phyloP scores from a whole-genome alignment of 257 asterid species.

The Parsonsia alboflavescens region DNA sequence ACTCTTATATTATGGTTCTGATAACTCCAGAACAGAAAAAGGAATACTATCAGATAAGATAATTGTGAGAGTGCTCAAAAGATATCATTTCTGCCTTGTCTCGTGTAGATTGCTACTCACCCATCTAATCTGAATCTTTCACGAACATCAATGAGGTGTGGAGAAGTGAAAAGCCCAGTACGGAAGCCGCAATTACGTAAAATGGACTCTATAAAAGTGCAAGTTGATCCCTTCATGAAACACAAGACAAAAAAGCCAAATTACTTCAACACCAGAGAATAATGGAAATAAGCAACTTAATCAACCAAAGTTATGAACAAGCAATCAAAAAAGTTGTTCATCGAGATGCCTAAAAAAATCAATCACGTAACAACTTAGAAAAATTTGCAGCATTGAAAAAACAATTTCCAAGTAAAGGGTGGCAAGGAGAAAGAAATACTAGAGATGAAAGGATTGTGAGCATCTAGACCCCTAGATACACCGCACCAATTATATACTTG shows the following conservation, averaged over 20 bases:
- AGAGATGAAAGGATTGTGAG: background rate
- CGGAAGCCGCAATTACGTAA: conserved; percentile 82
- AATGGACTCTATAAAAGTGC: conserved; percentile 81
- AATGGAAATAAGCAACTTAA: background rate
- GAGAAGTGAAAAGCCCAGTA: conserved; percentile 96
- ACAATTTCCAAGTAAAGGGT: background rate
- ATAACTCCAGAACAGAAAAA: conserved; percentile 2
- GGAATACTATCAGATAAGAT: background rate
- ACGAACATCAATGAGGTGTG: conserved; percentile 95
- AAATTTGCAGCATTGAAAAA: background rate
- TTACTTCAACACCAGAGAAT: conserved; percentile 13
- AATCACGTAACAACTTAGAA: too few relatives aligned
- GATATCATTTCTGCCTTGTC: background rate
- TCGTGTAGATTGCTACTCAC: conserved; percentile 31
- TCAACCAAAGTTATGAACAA: background rate
- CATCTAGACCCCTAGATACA: background rate
- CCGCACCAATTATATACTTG: background rate
- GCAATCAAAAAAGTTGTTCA: background rate
- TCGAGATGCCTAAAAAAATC: background rate
- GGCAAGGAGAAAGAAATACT: background rate
- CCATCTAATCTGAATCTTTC: conserved; percentile 92
- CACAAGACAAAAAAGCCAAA: conserved; percentile 22
- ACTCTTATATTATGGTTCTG: background rate
- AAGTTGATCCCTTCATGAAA: conserved; percentile 83
- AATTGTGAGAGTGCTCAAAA: background rate